These are phyloP conservation scores for Chlorella sorokiniana DNA, from an alignment of 139 green algal genomes.

Conservation along the genomic window DNA sequence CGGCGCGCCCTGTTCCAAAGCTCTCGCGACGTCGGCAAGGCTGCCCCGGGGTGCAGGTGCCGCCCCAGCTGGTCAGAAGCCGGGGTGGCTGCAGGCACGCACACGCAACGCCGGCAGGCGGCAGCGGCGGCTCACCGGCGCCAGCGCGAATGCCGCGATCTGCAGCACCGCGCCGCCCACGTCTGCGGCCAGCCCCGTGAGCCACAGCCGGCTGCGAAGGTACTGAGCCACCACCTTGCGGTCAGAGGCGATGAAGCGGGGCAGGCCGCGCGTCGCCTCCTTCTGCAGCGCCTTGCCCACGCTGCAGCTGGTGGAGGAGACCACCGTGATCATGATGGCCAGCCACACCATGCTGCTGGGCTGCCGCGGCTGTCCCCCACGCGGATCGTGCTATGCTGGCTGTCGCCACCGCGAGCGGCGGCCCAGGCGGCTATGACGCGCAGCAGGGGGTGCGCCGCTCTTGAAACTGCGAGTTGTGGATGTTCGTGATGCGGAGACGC, in stretches of 20 bases:
- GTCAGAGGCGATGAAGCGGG: slow-evolving; percentile 57
- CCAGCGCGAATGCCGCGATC: slow-evolving; percentile 79
- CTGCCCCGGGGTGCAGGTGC: too few species aligned
- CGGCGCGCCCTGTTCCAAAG: too few species aligned
- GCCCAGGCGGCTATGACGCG: too few species aligned
- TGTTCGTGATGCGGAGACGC: too few species aligned
- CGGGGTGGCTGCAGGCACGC: background rate
- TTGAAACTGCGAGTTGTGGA: too few species aligned
- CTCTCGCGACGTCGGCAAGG: too few species aligned
- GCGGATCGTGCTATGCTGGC: too few species aligned
- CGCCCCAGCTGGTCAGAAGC: too few species aligned
- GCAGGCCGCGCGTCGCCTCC: slow-evolving; percentile 74
- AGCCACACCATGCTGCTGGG: slow-evolving; percentile 50
- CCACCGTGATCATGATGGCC: slow-evolving; percentile 76
- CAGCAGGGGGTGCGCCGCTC: too few species aligned
- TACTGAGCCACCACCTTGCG: slow-evolving; percentile 70
- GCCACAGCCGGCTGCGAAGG: slow-evolving; percentile 61
- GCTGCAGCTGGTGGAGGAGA: slow-evolving; percentile 81
- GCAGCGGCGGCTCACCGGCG: slow-evolving; percentile 60
- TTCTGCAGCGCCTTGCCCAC: slow-evolving; percentile 91
- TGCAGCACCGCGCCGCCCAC: slow-evolving; percentile 82
- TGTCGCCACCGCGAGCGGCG: too few species aligned
- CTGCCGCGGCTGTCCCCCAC: too few species aligned
- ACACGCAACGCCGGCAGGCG: background rate
- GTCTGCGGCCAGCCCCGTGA: slow-evolving; percentile 74